A percentile compares a stretch with the other conserved stretches of the same genome.
Evolutionary conservation across 768 basidiomycete genomes (phyloP).

Genomic region (Strobilomyces dryophilus): DNA sequence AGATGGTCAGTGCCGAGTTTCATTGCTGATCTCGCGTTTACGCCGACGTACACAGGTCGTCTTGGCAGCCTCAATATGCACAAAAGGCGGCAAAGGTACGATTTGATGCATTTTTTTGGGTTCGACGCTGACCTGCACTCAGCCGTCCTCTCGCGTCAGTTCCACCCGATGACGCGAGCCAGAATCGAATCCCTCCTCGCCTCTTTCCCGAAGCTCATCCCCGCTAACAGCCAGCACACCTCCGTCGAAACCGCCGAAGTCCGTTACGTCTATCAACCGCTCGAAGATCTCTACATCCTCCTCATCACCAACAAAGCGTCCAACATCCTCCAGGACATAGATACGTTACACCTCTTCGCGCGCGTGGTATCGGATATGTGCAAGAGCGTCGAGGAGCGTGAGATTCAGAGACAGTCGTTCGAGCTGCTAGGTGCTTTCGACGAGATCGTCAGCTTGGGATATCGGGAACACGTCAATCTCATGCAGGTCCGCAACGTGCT

Average conservation of each 20-base stretch:
- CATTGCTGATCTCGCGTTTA: background rate
- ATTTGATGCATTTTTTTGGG: conserved; percentile 8
- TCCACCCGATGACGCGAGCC: conserved; percentile 87
- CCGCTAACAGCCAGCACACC: conserved; percentile 90
- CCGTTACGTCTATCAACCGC: conserved; percentile 93
- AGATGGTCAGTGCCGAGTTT: conserved; percentile 19
- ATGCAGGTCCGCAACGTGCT: conserved; percentile 75
- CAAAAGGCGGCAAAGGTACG: conserved; percentile 88
- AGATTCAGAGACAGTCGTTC: conserved; percentile 87
- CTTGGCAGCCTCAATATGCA: conserved; percentile 91
- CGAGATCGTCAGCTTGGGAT: conserved; percentile 91
- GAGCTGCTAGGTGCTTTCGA: conserved; percentile 95
- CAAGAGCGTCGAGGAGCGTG: conserved; percentile 79
- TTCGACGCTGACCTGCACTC: background rate
- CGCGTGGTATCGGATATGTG: conserved; percentile 92
- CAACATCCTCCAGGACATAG: conserved; percentile 98
- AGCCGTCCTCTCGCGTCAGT: conserved; percentile 97
- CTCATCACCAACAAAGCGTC: conserved; percentile 98
- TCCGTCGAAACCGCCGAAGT: conserved; percentile 95
- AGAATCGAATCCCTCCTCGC: conserved; percentile 94
- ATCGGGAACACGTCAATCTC: conserved; percentile 72
- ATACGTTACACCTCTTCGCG: conserved; percentile 91
- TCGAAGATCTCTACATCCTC: conserved; percentile 95
- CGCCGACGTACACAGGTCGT: conserved; percentile 58
- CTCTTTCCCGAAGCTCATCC: conserved; percentile 96